Conservation (phyloP, 2,329 filamentous ascomycete species). For the Fusarium siculi region DNA sequence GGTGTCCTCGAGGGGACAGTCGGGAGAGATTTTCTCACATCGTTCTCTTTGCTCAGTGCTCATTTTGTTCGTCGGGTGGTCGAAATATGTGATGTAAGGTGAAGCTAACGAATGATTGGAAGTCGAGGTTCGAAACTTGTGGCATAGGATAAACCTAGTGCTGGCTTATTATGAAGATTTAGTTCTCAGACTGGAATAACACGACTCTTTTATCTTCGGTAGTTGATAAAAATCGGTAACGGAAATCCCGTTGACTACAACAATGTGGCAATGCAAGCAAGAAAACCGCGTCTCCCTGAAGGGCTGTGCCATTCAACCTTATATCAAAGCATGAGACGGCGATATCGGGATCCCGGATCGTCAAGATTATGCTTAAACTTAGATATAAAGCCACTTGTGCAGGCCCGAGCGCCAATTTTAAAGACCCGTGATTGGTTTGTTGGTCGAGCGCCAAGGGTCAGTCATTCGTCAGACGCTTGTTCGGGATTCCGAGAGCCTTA, state of each 20-base stretch:
- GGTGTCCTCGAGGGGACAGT: not conserved
- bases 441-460: not conserved
- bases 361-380: not conserved
- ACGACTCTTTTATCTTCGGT: not conserved
- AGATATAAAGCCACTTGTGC: not conserved
- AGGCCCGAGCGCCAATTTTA: not conserved
- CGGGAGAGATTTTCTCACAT: not conserved
- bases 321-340: not conserved
- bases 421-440: not conserved
- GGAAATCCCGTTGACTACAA: not conserved
- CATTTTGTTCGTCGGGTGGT: rapidly evolving
- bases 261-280: not conserved
- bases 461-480: not conserved
- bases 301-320: not conserved
- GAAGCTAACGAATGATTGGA: too few species aligned
- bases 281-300: not conserved
- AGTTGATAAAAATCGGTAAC: rapidly evolving
- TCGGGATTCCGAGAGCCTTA: not conserved
- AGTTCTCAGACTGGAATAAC: not conserved
- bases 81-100: rapidly evolving
- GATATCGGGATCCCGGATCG: not conserved
- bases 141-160: not conserved
- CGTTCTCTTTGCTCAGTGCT: not conserved
- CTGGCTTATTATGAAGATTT: not conserved
- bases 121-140: not conserved